Base-by-base conservation (phyloP, 1,139 yeast species). In the Spathaspora sp. region DNA sequence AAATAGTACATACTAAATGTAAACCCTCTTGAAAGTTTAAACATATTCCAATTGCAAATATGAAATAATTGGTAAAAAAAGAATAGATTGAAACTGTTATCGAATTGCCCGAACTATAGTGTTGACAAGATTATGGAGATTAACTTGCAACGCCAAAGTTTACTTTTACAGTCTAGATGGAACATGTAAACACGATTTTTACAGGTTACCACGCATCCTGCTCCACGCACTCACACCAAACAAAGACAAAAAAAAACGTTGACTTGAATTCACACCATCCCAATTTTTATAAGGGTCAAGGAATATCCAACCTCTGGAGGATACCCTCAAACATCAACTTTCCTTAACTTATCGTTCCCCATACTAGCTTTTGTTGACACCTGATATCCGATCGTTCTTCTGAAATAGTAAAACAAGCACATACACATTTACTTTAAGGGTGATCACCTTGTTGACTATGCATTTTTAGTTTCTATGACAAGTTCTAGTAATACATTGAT, bases 181-280 rank as follows among this genome's bases (percentile, higher is more conserved):
- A 31, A 31, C 36, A 31, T 31, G 36, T 9, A 31, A 31, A 31
- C 13, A 6, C 4, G 17, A 4, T 15, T 2, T 31, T 31, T 31
- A 31, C 36, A 31, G 36, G 13, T 31, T 31, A 31, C 2, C 6
- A 31, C 36, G 18, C 18, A 31, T 15, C 36, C 36, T 7, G 11
- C 27, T 10, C 31, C 31, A 27, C 31, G 11, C 27, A 25, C 27
- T 10, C 27, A 27, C 11, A 31, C 36, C 18, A 31, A 13, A 13
- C 17, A 31, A 31, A 26, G 29, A 26, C 13, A 31, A 13, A 31
- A 15, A 31, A 31, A 31, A 31, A 31, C 16, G 36, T 15, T 31
- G 36, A 31, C 36, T 31, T 31, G 18, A 31, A 31, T 31, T 31
- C 36, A 31, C 36, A 31, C 36, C 36, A 31, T 31, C 36, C 8